phyloP scores from a whole-genome alignment of 1,284 basidiomycete species.

The Ustilago nuda region DNA sequence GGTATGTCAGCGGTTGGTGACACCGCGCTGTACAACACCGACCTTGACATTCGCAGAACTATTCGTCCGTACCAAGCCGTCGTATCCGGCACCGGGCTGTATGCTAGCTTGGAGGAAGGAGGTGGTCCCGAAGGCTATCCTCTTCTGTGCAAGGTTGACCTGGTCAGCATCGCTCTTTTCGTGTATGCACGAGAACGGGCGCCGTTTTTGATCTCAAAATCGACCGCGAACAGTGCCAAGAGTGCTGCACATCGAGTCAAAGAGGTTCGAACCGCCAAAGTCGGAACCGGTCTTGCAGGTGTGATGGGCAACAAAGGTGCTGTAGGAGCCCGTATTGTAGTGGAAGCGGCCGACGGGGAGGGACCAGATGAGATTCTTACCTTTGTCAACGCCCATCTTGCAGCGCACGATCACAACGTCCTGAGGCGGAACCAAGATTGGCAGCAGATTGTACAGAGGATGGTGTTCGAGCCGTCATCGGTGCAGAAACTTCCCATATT shows the following conservation, averaged over 20 bases:
- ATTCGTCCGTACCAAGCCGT: slow-evolving; percentile 68
- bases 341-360: slow-evolving; percentile 69
- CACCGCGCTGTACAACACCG: slow-evolving; percentile 75
- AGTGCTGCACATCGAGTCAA: slow-evolving; percentile 70
- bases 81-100: slow-evolving; percentile 57
- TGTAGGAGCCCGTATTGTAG: slow-evolving; percentile 85
- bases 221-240: slow-evolving; percentile 79
- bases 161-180: slow-evolving; percentile 70
- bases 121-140: slow-evolving; percentile 67
- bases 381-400: slow-evolving; percentile 90
- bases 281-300: slow-evolving; percentile 66
- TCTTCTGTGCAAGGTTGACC: slow-evolving; percentile 53
- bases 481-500: slow-evolving; percentile 47
- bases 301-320: slow-evolving; percentile 95
- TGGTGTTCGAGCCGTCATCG: slow-evolving; percentile 76
- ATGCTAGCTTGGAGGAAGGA: slow-evolving; percentile 60
- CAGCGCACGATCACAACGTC: slow-evolving; percentile 83
- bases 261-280: slow-evolving; percentile 64
- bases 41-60: slow-evolving; percentile 71
- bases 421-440: slow-evolving; percentile 82
- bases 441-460: slow-evolving; percentile 79
- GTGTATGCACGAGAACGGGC: slow-evolving; percentile 81
- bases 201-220: slow-evolving; percentile 70
- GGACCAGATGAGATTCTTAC: slow-evolving; percentile 72
- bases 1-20: slow-evolving; percentile 71